These are phyloP conservation scores for Suaeda aralocaspica DNA, from an alignment of 148 eudicot genomes.

Conservation along the genomic window DNA sequence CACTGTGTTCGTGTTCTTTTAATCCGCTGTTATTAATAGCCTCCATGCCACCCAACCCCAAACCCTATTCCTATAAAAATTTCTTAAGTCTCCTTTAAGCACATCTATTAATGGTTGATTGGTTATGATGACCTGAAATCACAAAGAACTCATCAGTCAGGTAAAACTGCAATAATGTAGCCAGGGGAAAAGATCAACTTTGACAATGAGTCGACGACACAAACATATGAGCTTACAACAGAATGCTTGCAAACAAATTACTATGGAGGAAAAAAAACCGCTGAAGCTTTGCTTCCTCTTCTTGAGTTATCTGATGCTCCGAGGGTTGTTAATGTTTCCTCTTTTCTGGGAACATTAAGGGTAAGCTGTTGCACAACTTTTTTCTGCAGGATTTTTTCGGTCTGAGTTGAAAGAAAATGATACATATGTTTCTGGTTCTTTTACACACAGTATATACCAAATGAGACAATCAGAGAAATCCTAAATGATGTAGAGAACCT, in stretches of 20 bases:
- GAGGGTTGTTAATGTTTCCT: conserved; percentile 46
- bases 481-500: conserved; percentile 30
- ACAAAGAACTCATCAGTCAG: too few species aligned
- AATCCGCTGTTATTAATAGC: too few species aligned
- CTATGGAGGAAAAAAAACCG: conserved; percentile 34
- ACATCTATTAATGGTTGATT: too few species aligned
- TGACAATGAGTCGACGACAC: neutral
- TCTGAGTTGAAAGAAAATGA: neutral
- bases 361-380: conserved; percentile 30
- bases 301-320: conserved; percentile 49
- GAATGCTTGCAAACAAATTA: conserved; percentile 44
- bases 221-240: conserved; percentile 31
- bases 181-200: neutral
- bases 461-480: conserved; percentile 29
- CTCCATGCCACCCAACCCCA: too few species aligned
- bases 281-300: conserved; percentile 44
- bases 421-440: neutral
- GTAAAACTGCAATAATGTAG: neutral
- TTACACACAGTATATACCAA: conserved; percentile 19
- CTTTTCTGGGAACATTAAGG: conserved; percentile 32
- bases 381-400: neutral
- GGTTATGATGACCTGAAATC: too few species aligned
- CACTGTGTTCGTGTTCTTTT: neutral
- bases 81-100: too few species aligned
- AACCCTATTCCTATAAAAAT: too few species aligned